A percentile compares a stretch with the other conserved stretches of the same genome.
These are phyloP conservation scores for Plantago major DNA, from an alignment of 257 asterid genomes.

Conservation along the genomic window DNA sequence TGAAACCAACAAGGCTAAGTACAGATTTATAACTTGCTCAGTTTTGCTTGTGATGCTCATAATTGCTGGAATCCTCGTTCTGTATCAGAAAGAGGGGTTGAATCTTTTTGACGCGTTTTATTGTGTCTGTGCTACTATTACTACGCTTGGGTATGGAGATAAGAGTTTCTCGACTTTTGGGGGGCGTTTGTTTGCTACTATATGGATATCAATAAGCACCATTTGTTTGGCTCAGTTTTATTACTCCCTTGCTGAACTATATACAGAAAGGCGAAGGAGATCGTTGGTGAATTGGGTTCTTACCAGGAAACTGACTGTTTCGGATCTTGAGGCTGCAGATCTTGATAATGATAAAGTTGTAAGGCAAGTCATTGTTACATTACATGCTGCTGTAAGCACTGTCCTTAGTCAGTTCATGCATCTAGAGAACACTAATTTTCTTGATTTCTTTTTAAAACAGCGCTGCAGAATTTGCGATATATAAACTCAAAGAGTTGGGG, in stretches of 20 bases:
- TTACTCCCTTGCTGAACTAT: constrained; percentile 53
- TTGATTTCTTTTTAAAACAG: constrained; percentile 27
- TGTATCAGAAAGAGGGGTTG: constrained; percentile 45
- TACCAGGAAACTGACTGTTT: constrained; percentile 48
- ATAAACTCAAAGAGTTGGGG: constrained; percentile 81
- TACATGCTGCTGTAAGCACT: not conserved
- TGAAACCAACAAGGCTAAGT: constrained; percentile 42
- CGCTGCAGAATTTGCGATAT: constrained; percentile 61
- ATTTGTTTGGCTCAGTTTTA: constrained; percentile 72
- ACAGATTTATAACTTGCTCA: constrained; percentile 40
- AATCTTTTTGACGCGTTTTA: constrained; percentile 63
- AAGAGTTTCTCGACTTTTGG: constrained; percentile 62
- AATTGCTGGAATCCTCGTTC: constrained; percentile 41
- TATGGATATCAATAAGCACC: constrained; percentile 75
- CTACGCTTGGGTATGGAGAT: constrained; percentile 88
- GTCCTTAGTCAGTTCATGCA: not conserved
- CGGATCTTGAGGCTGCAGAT: constrained; percentile 85
- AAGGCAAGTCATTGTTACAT: constrained; percentile 32
- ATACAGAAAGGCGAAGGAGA: constrained; percentile 56
- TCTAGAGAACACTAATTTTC: not conserved
- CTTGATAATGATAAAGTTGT: constrained; percentile 66
- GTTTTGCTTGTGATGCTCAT: constrained; percentile 36
- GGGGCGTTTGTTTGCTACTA: constrained; percentile 70
- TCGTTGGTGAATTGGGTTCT: constrained; percentile 55
- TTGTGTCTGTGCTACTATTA: constrained; percentile 69